Evolutionary conservation across 805 yeast species (phyloP), one percentile per base, ranked within the genome.

Genomic region (Sugiyamaella boreocaroliniensis): DNA sequence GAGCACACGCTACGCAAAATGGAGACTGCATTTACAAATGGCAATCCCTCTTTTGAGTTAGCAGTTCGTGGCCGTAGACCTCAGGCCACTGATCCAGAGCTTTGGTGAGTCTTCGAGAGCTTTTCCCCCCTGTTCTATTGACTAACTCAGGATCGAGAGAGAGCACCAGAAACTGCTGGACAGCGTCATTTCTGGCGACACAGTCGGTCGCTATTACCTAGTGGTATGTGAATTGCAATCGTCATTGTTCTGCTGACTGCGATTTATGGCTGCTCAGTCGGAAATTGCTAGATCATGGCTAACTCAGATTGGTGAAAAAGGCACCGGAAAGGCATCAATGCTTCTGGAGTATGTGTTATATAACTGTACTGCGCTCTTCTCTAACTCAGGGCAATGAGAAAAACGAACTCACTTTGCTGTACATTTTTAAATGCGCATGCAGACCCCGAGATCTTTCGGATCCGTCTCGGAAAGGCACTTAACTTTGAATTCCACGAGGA

Each of bases 311-410:
- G 95, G 95, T 29, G 95, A 86, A 64, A 86, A 87, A 64, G 95
- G 95, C 0, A 86, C 93, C 0, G 95, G 95, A 1, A 86, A 86
- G 64, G 82, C 89, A 0, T 82, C 92, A 0, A 76, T 88, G 72
- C 74, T 87, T 14, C 67, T 85, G 60, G 89, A 86, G 29, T 44
- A 16, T 11, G 37, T 32, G 37, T 4, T 14, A 6, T 22, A 22
- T 22, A 4, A 12, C 43, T 41, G 18, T 16, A 41, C 22, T 29
- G 11, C 8, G 15, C 4, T 16, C 29, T 14, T 11, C 12, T 20
- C 47, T 22, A 42, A 42, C 15, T 42, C 29, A 15, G 34, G 58
- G 77, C 89, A 2, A 79, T 87, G 73, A 76, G 80, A 54, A 78
- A 82, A 58, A 80, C 79, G 1, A 70, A 76, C 40, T 88, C 90